Evolutionary conservation across 139 green algal genomes (phyloP), one percentile per base, ranked within the genome.

Genomic region (Chlorella ohadii): DNA sequence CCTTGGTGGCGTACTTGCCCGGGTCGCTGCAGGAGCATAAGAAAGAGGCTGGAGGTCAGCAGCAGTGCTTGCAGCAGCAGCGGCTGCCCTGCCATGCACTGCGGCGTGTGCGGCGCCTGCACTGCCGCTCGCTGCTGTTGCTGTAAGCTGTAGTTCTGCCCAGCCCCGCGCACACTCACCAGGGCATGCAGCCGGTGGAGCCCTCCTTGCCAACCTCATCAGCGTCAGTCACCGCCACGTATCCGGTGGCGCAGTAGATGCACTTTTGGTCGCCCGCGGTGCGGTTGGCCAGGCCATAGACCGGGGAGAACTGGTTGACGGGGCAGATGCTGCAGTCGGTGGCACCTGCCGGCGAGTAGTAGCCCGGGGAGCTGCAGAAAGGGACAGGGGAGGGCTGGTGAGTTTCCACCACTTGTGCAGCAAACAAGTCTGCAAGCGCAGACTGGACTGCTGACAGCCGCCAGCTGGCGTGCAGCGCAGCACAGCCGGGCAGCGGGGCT

Each of bases 261-360:
- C 76, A 82, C 59, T 72, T 81, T 23, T 41, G 59, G 27, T 31
- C 38, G 28, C 76, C 59, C 12, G 27, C 27, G 57, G 20, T 72
- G 47, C 76, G 44, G 44, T 51, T 51, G 44, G 44, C 44, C 44
- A 51, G 44, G 36, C 57, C 76, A 4, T 61, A 82, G 5, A 38
- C 36, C 2, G 76, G 76, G 1, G 76, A 44, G 20, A 71, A 82
- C 76, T 82, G 59, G 59, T 82, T 59, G 12, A 71, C 5, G 0
- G 59, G 59, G 76, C 76, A 82, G 34, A 33, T n/a, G 36, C 5
- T 39, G 59, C 76, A 82, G 3, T 82, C 12, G 25, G 59, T 59
- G 9, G 59, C 76, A 22, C 59, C 76, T 34, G 36, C 13, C 3
- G 56, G 1, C 27, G 76, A 82, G 36, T 72, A 82, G 57, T 72